Evolutionary conservation across 2,329 filamentous ascomycete genomes (phyloP), one percentile per base, ranked within the genome.

Genomic region (Curvularia lunata): DNA sequence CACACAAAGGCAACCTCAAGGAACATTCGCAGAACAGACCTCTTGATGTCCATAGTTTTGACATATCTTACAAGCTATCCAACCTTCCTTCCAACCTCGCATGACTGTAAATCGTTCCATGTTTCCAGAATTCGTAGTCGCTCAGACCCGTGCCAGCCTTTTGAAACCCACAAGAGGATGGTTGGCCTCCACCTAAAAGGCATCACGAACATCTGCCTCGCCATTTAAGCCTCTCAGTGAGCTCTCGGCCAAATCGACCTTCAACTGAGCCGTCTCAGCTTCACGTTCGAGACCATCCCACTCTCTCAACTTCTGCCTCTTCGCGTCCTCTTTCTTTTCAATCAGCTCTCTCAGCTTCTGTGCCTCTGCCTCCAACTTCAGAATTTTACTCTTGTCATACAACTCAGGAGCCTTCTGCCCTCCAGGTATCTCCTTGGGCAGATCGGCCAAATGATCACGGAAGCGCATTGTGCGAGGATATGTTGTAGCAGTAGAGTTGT

Each of bases 401-500:
- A 79, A 48, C 19, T 81, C 77, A 16, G 78, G 78, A 23, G 75
- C 74, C 57, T 76, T 79, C 52, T 75, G 73, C 2, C 81, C 81
- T 18, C 81, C 81, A 2, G 79, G 77, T 16, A 81, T 68, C 27
- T 80, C 71, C 53, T 76, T 76, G 1, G 81, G 79, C 2, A 83
- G 54, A 45, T 80, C 78, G 7, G 77, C 67, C 18, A 83, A 67
- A 54, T 78, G 75, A 45, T 75, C 68, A 16, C 69, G 73, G 75
- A 82, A 82, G 40, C 80, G 79, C 67, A 80, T 79, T 1, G 78
- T 78, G 25, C 80, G 79, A 9, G 80, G 79, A 51, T 81, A 82
- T 1, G 80, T 81, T 1, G 77, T 79, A 10, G 77, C 74, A 2
- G 79, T 78, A 51, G 73, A 77, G 58, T 78, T 81, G 64, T 69